Base-by-base conservation (phyloP, 805 yeast genomes). In the Schizosaccharomyces lindneri region DNA sequence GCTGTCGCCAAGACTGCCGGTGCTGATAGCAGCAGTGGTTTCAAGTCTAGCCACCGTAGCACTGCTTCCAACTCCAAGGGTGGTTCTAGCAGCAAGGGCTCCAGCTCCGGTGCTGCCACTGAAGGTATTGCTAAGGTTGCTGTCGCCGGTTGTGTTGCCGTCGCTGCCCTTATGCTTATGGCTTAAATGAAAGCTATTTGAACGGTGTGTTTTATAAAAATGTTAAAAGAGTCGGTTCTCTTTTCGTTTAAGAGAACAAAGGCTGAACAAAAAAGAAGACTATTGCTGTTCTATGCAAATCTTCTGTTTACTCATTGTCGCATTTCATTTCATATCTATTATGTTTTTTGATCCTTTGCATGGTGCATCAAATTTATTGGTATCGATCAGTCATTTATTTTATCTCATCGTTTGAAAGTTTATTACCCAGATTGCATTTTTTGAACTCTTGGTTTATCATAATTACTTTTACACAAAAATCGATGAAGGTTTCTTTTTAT, bases 21-120 rank as follows among this genome's bases (percentile, higher is more conserved):
- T 13, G 51, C n/a, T 29, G 27, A 97, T 39, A 29, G 57, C 27
- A 51, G 19, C 36, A 17, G 19, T 29, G 27, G 36, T 5, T 21
- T 29, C 36, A 24, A 9, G 2, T 24, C 57, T 51, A 4, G 29
- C 27, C 15, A 9, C 6, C 6, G 9, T 13, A 29, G 57, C 19
- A 24, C 15, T 29, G 32, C 19, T 24, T 21, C 57, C 57, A 46
- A 46, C 51, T 36, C 41, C 4, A 36, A 36, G 41, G 41, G 13
- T 11, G 15, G 15, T 15, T 36, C 41, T 36, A 36, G 41, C 7
- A 31, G 32, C 32, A 5, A 31, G 9, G 32, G 32, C 41, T 36
- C 41, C 41, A 36, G 41, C 15, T 36, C 19, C 31, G 57, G 57
- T 51, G 36, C 17, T 29, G 57, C 19, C 27, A 9, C 57, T 17